phyloP scores from a whole-genome alignment of 768 basidiomycete genomes.

The Hygrocybe coccinea region DNA sequence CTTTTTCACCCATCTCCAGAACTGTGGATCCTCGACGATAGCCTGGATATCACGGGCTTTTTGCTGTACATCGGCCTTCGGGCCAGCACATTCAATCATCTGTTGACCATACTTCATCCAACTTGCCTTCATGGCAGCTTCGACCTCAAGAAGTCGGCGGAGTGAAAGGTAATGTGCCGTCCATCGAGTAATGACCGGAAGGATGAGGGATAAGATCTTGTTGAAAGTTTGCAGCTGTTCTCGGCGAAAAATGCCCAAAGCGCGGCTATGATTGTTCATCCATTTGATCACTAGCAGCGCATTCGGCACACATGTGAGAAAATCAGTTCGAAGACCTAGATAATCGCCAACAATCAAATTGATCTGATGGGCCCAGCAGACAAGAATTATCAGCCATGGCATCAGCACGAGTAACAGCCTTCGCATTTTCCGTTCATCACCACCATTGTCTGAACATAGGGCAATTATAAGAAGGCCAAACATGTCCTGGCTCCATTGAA shows the following conservation, averaged over 20 bases:
- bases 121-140: conserved; percentile 7
- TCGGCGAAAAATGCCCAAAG: conserved; percentile 17
- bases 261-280: conserved; percentile 26
- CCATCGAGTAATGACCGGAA: conserved; percentile 19
- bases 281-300: conserved; percentile 14
- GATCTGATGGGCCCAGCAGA: conserved; percentile 26
- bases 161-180: conserved; percentile 14
- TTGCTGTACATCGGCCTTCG: conserved; percentile 5
- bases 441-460: conserved; percentile 21
- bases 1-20: conserved; percentile 9
- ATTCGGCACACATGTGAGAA: conserved; percentile 16
- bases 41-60: conserved; percentile 8
- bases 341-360: conserved; percentile 24
- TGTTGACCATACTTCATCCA: conserved; percentile 4
- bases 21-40: too few relatives aligned
- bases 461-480: conserved; percentile 16
- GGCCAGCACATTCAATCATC: conserved; percentile 9
- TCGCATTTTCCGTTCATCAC: conserved; percentile 16
- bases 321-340: conserved; percentile 8
- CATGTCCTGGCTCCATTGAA: conserved; percentile 18
- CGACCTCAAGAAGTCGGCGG: conserved; percentile 11
- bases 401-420: conserved; percentile 8
- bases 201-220: conserved; percentile 18
- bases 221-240: conserved; percentile 10
- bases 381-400: conserved; percentile 14